A percentile compares a stretch with the other conserved stretches of the same genome.
Conservation (phyloP, 768 basidiomycete species). For the Daedaleopsis sinensis region DNA sequence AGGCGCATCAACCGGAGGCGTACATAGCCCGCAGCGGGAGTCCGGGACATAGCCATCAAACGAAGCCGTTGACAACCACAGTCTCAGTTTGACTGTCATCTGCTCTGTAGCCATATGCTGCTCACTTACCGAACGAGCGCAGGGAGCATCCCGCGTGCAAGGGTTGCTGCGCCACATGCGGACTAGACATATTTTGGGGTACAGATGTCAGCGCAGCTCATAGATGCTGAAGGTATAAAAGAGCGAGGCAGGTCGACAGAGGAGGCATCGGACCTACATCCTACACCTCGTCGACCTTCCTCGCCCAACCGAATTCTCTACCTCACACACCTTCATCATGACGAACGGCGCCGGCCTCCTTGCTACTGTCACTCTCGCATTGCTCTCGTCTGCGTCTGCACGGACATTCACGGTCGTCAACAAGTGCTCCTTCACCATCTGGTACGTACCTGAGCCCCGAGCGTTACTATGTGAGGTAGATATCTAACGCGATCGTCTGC, state of each 20-base stretch:
- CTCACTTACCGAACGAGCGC: too few relatives aligned
- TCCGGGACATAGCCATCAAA: too few relatives aligned
- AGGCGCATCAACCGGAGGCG: too few relatives aligned
- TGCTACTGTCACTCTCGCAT: constrained; percentile 15
- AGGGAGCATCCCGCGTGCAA: too few relatives aligned
- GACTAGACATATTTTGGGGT: too few relatives aligned
- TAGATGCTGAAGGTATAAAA: neutral
- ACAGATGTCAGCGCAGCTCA: too few relatives aligned
- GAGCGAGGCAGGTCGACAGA: too few relatives aligned
- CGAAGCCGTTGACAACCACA: too few relatives aligned
- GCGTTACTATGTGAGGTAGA: neutral
- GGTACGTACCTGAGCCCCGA: constrained; percentile 22
- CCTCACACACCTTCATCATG: neutral
- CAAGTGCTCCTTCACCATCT: constrained; percentile 45
- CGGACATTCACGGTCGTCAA: constrained; percentile 43
- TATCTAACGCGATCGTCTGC: neutral
- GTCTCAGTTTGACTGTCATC: too few relatives aligned
- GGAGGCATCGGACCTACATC: neutral
- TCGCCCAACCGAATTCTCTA: neutral
- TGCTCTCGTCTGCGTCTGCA: constrained; percentile 7
- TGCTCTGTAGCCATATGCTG: too few relatives aligned
- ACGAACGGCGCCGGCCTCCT: constrained; percentile 14
- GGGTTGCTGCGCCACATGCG: neutral
- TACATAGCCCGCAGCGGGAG: too few relatives aligned
- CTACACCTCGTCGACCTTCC: too few relatives aligned